phyloP scores from a whole-genome alignment of 2,329 filamentous ascomycete genomes.

The Beauveria australis region DNA sequence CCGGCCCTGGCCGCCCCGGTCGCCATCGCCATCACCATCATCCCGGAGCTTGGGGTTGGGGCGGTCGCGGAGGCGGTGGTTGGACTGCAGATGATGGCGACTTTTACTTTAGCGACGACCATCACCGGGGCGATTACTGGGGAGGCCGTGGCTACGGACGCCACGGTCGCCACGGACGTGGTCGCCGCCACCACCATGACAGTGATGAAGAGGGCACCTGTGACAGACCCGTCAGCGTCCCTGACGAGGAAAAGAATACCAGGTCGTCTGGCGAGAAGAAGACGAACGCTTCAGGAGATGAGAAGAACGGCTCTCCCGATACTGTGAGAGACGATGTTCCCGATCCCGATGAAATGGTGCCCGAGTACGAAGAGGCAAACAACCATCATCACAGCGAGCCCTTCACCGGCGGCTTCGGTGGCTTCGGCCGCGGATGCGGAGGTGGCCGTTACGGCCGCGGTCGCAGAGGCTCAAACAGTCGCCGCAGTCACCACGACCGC shows the following conservation, averaged over 20 bases:
- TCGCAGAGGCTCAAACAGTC: slow-evolving; percentile 14
- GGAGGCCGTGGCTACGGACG: slow-evolving; percentile 10
- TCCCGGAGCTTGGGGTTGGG: slow-evolving; percentile 13
- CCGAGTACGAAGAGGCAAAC: slow-evolving; percentile 21
- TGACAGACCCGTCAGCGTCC: slow-evolving; percentile 16
- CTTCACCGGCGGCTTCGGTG: slow-evolving; percentile 16
- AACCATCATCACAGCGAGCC: slow-evolving; percentile 1
- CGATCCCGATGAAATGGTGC: slow-evolving; percentile 25
- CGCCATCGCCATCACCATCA: slow-evolving; percentile 14
- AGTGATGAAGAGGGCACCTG: slow-evolving; percentile 13
- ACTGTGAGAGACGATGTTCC: slow-evolving; percentile 22
- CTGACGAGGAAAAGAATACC: slow-evolving; percentile 17
- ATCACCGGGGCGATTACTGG: background rate
- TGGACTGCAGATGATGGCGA: slow-evolving; percentile 9
- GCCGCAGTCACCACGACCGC: background rate
- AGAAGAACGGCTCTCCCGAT: slow-evolving; percentile 28
- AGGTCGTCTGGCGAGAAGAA: slow-evolving; percentile 17
- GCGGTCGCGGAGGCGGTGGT: background rate
- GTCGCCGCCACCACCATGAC: slow-evolving; percentile 11
- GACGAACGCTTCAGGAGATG: slow-evolving; percentile 16
- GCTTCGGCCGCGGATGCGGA: slow-evolving; percentile 16
- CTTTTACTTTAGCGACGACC: background rate
- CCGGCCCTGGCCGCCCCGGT: slow-evolving; percentile 11
- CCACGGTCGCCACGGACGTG: slow-evolving; percentile 11
- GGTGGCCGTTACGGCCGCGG: slow-evolving; percentile 15